These are phyloP conservation scores for Beauveria caledonica DNA, from an alignment of 2,329 filamentous ascomycete species.

Conservation along the genomic window DNA sequence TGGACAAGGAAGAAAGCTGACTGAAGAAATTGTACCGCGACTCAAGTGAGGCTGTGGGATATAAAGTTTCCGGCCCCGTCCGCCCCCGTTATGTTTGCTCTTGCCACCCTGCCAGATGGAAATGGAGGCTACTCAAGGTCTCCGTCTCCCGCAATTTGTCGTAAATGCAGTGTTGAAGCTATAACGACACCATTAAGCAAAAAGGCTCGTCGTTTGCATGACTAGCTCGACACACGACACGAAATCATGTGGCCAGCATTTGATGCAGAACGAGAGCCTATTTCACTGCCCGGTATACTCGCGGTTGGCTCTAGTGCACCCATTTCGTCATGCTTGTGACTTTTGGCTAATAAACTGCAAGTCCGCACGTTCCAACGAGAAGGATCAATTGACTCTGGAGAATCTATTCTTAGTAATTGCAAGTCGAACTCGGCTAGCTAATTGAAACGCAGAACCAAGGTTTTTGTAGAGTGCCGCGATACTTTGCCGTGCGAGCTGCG, in stretches of 20 bases:
- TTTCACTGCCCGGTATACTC: background rate
- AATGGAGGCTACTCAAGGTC: no score
- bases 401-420: background rate
- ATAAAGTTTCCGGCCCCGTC: background rate
- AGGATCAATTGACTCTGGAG: background rate
- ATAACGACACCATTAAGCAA: background rate
- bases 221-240: background rate
- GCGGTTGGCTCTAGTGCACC: background rate
- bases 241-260: background rate
- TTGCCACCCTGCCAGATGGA: background rate
- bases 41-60: background rate
- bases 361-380: background rate
- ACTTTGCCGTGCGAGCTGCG: no score
- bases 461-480: background rate
- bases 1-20: background rate
- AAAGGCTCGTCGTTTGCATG: background rate
- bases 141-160: background rate
- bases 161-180: no score
- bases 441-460: background rate
- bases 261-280: background rate
- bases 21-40: background rate
- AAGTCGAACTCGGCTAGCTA: background rate
- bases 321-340: background rate
- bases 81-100: background rate
- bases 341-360: background rate